Evolutionary conservation across 768 basidiomycete species (phyloP).

Genomic region (Termitomyces sp.): DNA sequence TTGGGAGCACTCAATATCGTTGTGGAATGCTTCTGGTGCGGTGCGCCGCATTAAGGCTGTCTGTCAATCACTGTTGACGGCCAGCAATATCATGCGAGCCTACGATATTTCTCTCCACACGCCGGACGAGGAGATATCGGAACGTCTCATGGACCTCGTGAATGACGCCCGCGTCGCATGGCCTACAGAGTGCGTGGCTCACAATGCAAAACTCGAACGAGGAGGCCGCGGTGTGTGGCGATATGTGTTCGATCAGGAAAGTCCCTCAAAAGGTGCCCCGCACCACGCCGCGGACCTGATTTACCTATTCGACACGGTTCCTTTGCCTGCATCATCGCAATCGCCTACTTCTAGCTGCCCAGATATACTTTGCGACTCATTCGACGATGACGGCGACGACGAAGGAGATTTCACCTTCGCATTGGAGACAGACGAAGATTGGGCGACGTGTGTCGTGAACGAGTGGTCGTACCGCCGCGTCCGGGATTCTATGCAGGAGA

Average conservation of each 20-base stretch:
- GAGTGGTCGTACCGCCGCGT: constrained; percentile 63
- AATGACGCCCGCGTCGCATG: constrained; percentile 72
- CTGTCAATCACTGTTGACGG: constrained; percentile 61
- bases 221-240: constrained; percentile 66
- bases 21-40: constrained; percentile 58
- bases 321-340: constrained; percentile 36
- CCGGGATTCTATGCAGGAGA: constrained; percentile 63
- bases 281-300: constrained; percentile 71
- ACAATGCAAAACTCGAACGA: constrained; percentile 41
- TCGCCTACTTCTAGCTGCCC: constrained; percentile 12
- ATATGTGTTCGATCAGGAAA: constrained; percentile 80
- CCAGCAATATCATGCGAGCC: constrained; percentile 54
- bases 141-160: constrained; percentile 66
- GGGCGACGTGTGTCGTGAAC: constrained; percentile 56
- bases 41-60: constrained; percentile 68
- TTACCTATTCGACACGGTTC: constrained; percentile 75
- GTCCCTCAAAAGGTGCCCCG: constrained; percentile 54
- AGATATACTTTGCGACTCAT: constrained; percentile 27
- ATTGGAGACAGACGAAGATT: constrained; percentile 28
- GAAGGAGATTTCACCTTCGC: constrained; percentile 26
- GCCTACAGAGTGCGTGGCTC: constrained; percentile 64
- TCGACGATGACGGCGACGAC: constrained; percentile 29
- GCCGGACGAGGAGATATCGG: constrained; percentile 59
- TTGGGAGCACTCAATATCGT: constrained; percentile 53
- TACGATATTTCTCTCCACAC: constrained; percentile 67